Base-by-base conservation (phyloP, 2,329 filamentous ascomycete species). In the Pseudogymnoascus sp. region DNA sequence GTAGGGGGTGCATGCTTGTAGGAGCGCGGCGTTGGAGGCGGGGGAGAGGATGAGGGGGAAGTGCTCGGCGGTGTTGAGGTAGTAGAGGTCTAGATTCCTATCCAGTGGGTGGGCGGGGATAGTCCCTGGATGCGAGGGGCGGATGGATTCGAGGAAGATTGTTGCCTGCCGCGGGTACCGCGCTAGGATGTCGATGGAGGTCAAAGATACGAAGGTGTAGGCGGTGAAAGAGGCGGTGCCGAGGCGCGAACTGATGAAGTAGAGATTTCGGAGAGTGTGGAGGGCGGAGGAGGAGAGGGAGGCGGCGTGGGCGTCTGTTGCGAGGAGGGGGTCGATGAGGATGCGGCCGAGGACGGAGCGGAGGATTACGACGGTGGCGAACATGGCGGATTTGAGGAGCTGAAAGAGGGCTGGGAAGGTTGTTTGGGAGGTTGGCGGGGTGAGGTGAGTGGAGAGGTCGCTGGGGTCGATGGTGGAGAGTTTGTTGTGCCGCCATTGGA, bases 31-130 rank as follows among this genome's bases (percentile, higher is more conserved):
- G 69, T 89, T 85, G 63, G 82, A 84, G 2, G 77, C 69, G 2
- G 84, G 77, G 0, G 82, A 77, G 3, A 90, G 74, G 2, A 82
- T 75, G 10, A 87, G 75, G 0, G 86, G 84, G 69, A 90, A 87
- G 70, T 89, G 85, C 72, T 91, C 87, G 4, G 83, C 81, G 0
- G 82, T 85, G 69, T 90, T 90, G 64, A 91, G 79, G 72, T 89
- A 90, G 76, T 85, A 90, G n/a, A 90, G 79, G 71, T 90, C 87
- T 6, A 87, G 77, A 64, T 80, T 84, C 31, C 86, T 79, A 67
- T 88, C 85, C 1, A 89, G 74, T 7, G 87, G 85, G 69, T 87
- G 84, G 16, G 75, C 74, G 6, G 88, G 85, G 28, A 90, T 85
- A 31, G 79, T 76, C 21, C 85, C 84, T 12, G 69, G 67, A 25